These are phyloP conservation scores for Saccharomyces jurei DNA, from an alignment of 805 yeast genomes.

Conservation along the genomic window DNA sequence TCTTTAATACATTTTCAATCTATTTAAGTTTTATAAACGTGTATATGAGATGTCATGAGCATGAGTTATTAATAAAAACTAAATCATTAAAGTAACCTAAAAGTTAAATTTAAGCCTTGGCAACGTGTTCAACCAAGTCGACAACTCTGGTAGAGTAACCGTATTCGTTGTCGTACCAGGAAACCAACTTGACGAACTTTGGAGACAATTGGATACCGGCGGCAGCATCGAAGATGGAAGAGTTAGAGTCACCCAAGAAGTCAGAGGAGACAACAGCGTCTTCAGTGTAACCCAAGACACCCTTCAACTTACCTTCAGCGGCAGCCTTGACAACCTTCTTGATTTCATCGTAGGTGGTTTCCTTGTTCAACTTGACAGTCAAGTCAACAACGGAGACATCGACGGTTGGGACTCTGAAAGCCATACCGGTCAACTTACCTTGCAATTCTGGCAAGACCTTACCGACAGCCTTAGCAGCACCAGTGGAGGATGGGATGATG, in stretches of 20 bases:
- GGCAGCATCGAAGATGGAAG: slow-evolving; percentile 60
- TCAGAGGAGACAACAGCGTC: slow-evolving; percentile 65
- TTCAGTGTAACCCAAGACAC: slow-evolving; percentile 61
- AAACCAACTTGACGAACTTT: slow-evolving; percentile 59
- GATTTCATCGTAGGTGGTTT: slow-evolving; percentile 57
- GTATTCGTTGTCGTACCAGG: slow-evolving; percentile 71
- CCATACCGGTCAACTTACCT: slow-evolving; percentile 69
- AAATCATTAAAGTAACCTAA: not conserved
- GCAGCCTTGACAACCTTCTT: slow-evolving; percentile 51
- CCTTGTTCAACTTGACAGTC: slow-evolving; percentile 53
- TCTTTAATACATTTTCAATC: not conserved
- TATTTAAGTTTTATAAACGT: not conserved
- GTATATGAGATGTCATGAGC: not conserved
- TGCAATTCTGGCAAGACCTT: slow-evolving; percentile 63
- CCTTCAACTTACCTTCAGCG: slow-evolving; percentile 52
- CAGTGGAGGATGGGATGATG: slow-evolving; percentile 69
- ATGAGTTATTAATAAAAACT: not conserved
- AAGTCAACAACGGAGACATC: slow-evolving; percentile 68
- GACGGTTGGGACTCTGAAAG: slow-evolving; percentile 67
- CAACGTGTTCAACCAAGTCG: slow-evolving; percentile 60
- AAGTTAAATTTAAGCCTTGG: slow-evolving; percentile 28
- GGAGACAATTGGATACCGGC: slow-evolving; percentile 68
- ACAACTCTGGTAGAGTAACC: slow-evolving; percentile 74
- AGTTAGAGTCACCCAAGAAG: slow-evolving; percentile 54
- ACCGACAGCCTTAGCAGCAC: slow-evolving; percentile 74